Evolutionary conservation across 169 alveolate species (phyloP).

Genomic region (Plasmodium gonderi): DNA sequence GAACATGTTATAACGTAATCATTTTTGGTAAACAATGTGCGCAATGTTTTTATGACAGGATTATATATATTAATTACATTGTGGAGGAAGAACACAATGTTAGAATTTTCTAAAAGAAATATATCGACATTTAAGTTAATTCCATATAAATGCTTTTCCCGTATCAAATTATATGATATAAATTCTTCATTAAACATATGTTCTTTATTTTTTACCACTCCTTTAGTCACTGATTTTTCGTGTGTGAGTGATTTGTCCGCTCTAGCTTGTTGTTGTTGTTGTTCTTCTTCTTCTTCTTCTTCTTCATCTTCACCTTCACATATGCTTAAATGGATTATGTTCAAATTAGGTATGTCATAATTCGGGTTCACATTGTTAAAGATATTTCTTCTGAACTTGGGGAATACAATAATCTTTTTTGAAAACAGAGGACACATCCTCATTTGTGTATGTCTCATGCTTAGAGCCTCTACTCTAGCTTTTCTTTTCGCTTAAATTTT

Average conservation of each 20-base stretch:
- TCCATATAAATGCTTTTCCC: conserved; percentile 35
- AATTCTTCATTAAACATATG: not conserved
- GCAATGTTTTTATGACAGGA: conserved; percentile 42
- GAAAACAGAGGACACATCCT: not conserved
- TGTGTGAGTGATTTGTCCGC: not conserved
- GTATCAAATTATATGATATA: conserved; percentile 25
- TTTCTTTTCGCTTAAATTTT: too few relatives aligned
- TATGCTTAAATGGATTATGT: not conserved
- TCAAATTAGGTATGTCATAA: conserved; percentile 12
- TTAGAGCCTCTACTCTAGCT: too few relatives aligned
- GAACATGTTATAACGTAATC: conserved; percentile 51
- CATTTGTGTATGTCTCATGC: too few relatives aligned
- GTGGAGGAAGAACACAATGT: conserved; percentile 46
- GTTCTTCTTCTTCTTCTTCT: not conserved
- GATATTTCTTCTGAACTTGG: conserved; percentile 53
- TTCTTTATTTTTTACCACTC: not conserved
- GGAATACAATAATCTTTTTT: conserved; percentile 9
- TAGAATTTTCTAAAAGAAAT: conserved; percentile 26
- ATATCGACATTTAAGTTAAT: conserved; percentile 51
- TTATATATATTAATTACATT: conserved; percentile 55
- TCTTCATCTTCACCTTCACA: not conserved
- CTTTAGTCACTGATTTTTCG: not conserved
- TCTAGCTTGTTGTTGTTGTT: not conserved
- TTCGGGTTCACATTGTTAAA: conserved; percentile 14
- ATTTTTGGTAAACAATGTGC: conserved; percentile 10